Evolutionary conservation across 441 rosid genomes (phyloP), one percentile per base, ranked within the genome.

Genomic region (Adansonia rubrostipa): DNA sequence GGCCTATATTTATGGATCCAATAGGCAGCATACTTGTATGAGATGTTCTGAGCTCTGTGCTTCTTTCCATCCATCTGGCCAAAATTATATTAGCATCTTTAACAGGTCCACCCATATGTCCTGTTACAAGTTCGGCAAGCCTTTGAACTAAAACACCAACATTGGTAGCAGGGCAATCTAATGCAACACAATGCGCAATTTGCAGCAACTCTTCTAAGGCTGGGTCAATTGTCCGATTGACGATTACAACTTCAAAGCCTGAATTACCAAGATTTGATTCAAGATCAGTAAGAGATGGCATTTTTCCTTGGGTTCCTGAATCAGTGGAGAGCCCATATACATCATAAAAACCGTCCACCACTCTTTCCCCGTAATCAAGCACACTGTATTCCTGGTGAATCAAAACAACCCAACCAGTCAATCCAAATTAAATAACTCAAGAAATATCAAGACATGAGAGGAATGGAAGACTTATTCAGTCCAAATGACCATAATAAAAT

Each of bases 91-190:
- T 94, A 45, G 99, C 97, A 89, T 96, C 98, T 83, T 90, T 92
- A 14, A 92, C 97, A 45, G 97, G 88, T 44, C 98, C 98, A 82
- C 98, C 99, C 98, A 96, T 94, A 82, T 96, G 97, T 74, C 80
- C 93, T 36, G 96, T 92, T 63, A 96, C 98, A 84, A 93, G 90
- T 77, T 96, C 99, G 68, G 99, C 96, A 79, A 96, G 86, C 85
- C 86, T 86, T 84, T 92, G 97, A 56, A 90, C 98, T 84, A 94
- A 76, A 78, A 85, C 65, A 79, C 80, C 81, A 77, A 94, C 89
- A 87, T 85, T 85, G 9, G 92, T 85, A 42, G 91, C 81, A 76
- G 97, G 89, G 85, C 88, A 91, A 84, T 90, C 97, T 83, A 94
- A 68, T 51, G 88, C 85, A 78, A 96, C 85, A 78, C 98, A 96